Conservation (phyloP, 768 basidiomycete species). For the Pholiota conissans region DNA sequence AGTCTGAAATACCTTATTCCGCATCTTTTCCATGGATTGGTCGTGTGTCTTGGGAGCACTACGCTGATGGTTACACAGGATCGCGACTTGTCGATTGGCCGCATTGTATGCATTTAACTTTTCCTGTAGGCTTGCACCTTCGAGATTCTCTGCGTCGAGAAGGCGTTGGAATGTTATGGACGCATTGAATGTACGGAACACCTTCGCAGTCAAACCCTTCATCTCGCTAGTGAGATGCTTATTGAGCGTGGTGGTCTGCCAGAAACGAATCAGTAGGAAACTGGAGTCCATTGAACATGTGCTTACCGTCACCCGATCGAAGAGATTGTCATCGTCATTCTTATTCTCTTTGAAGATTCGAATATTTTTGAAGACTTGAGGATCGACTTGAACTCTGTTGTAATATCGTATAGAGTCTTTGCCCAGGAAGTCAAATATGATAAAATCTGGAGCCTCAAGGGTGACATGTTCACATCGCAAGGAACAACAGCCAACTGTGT, state of each 20-base stretch:
- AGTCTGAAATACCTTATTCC: constrained; percentile 66
- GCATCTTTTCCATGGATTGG: constrained; percentile 93
- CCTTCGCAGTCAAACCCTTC: constrained; percentile 98
- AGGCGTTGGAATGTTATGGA: constrained; percentile 94
- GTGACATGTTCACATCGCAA: constrained; percentile 97
- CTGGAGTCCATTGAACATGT: constrained; percentile 6
- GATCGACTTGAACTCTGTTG: constrained; percentile 85
- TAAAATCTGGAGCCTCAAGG: constrained; percentile 79
- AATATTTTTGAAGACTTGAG: constrained; percentile 97
- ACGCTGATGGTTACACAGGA: constrained; percentile 98
- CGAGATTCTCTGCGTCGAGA: constrained; percentile 64
- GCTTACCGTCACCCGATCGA: constrained; percentile 92
- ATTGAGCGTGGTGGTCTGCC: constrained; percentile 81
- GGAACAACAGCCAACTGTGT: constrained; percentile 99
- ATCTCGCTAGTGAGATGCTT: constrained; percentile 92
- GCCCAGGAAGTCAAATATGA: constrained; percentile 96
- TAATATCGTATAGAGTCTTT: constrained; percentile 99
- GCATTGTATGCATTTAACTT: constrained; percentile 97
- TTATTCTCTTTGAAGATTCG: constrained; percentile 96
- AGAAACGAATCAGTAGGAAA: constrained; percentile 19
- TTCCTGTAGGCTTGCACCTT: constrained; percentile 82
- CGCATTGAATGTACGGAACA: constrained; percentile 99
- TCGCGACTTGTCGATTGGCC: constrained; percentile 95
- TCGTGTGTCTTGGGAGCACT: constrained; percentile 91
- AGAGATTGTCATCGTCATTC: constrained; percentile 82